Base-by-base conservation (phyloP, 352 stramenopile genomes). In the Phytophthora pistaciae region DNA sequence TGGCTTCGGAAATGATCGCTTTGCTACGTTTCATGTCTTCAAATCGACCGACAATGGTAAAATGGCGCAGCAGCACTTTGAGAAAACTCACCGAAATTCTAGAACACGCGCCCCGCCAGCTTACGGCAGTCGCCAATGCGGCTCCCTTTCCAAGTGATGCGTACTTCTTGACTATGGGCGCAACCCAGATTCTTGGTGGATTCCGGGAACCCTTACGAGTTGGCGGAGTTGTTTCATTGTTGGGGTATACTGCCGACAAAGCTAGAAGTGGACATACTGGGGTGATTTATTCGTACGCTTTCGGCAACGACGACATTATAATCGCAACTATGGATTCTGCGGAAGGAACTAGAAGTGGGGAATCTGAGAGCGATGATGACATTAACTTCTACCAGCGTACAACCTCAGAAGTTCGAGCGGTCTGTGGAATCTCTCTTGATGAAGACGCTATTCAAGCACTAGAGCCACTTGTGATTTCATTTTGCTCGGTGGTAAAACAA, bases 1-100 rank as follows among this genome's bases (percentile, higher is more conserved):
- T 87, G 31, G 79, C 78, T 3, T 87, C 79, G 8, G 79, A 87
- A 50, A 23, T 84, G 29, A 77, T 85, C 53, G 68, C 75, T 31
- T 56, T 77, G 1, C 21, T 87, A 18, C 78, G 78, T 25, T 63
- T 70, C n/a, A 36, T 79, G 1, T 33, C 78, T 3, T 70, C 65
- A 23, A 66, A 53, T n/a, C 64, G 40, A 5, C 21, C 67, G 23
- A 54, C 9, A 3, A 64, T 74, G 49, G 27, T 68, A 1, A 71
- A 68, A 36, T 86, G 79, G 77, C 66, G 68, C 33, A 77, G 66
- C 20, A 77, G 56, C 16, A 61, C 67, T 14, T 42, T 81, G 29
- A 70, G 64, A 44, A 76, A 62, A 21, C 40, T 86, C 16, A 74
- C 53, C 1, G 60, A 77, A 42, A 48, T 77, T 44, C 63, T 82